Evolutionary conservation across 2,329 filamentous ascomycete genomes (phyloP), one percentile per base, ranked within the genome.

Genomic region (Exophiala phaeomuriformis): DNA sequence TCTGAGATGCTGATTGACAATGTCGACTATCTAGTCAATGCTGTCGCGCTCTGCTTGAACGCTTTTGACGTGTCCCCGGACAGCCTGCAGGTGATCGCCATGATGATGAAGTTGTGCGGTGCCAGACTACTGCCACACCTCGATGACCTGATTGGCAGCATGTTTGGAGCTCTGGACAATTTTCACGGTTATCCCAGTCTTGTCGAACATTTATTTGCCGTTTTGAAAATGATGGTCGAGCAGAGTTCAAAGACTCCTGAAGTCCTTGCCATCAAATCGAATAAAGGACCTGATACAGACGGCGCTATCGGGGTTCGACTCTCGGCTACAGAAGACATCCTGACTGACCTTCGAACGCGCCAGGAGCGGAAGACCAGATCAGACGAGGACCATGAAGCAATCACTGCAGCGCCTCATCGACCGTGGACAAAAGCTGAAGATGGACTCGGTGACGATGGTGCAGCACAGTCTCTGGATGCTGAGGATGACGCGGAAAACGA

Each of bases 1-100:
- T 85, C 85, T 29, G 82, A 87, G 10, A 74, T 98, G 60, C 84
- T 98, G 37, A 80, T 97, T 30, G 83, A 86, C 49, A 98, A 98
- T 57, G 90, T 89, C 10, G 93, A 98, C 69, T 98, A 98, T 67
- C 86, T 98, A 71, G 85, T 97, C 56, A 97, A 97, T 65, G 88
- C 93, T 0, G 82, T 98, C 10, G 88, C 88, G 0, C 71, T 97
- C 56, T 87, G 90, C 57, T 78, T 98, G 5, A 96, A 95, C 63
- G 88, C 88, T 0, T 88, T 96, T 60, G 90, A 96, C 60, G 85
- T 97, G 49, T 91, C 90, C 0, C 90, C 91, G 1, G 87, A 95
- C 58, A 90, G 89, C 2, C 90, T 90, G 2, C 86, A 91, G 61
- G 93, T 97, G 1, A 71, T 98, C 46, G 79, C 86, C 4, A 96